Evolutionary conservation across 352 stramenopile genomes (phyloP), one percentile per base, ranked within the genome.

Genomic region (Pythium apleroticum): DNA sequence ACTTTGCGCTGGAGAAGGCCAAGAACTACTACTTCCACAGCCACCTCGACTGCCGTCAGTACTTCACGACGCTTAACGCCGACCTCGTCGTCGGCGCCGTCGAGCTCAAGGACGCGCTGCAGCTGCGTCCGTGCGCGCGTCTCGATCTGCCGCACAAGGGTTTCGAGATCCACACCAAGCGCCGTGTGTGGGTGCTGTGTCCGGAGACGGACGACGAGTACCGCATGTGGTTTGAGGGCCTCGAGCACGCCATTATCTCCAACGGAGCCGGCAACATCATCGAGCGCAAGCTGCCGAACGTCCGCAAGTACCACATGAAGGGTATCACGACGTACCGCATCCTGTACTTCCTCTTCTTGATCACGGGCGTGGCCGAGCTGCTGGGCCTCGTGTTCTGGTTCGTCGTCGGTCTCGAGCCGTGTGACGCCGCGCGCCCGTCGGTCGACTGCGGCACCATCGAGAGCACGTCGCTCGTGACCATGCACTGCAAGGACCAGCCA

Each of bases 1-100:
- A 94, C 73, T 95, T 95, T 65, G 81, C 87, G 24, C 69, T 95
- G 0, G 87, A 95, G 62, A 91, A 89, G 65, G 80, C 84, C 71
- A 93, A 93, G 77, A 92, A 93, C 67, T 95, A 88, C 75, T 95
- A 95, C 71, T 95, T 95, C 73, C 85, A 93, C 67, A 90, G 75
- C 55, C 84, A 95, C 53, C 56, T 92, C 19, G 87, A 95, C 58
- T 95, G 87, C 66, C 84, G 87, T 4, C 84, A 93, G 71, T 95
- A 93, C 72, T 95, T 95, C 50, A 92, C 81, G 53, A 93, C 84
- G 37, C 84, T 84, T 12, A 95, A 93, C 55, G 63, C 84, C 0
- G 87, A 95, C 45, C 55, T 95, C 8, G 87, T 95, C 0, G 81
- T 95, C 11, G 87, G 87, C 10, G 87, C 87, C 1, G 63, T 95